These are phyloP conservation scores for Syzygium jambos DNA, from an alignment of 345 rosid species.

Conservation along the genomic window DNA sequence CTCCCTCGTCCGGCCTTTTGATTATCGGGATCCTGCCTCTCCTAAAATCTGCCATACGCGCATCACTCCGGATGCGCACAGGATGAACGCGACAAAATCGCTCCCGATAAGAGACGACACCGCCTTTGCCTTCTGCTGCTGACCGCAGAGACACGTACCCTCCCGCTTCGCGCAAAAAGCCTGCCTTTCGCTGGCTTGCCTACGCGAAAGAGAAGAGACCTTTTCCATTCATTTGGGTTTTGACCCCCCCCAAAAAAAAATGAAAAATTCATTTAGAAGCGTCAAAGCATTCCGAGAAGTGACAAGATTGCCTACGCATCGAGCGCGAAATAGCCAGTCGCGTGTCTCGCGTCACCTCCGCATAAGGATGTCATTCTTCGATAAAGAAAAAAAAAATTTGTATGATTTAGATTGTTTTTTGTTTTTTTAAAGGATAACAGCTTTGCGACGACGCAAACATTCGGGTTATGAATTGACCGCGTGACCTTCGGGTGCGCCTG, in stretches of 20 bases:
- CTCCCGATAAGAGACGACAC: not conserved
- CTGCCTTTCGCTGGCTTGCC: no score
- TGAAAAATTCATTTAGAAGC: not conserved
- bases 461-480: not conserved
- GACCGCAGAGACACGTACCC: not conserved
- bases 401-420: no score
- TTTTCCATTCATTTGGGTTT: not conserved
- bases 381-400: no score
- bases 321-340: not conserved
- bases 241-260: not conserved
- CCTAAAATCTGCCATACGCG: not conserved
- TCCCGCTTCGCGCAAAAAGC: not conserved
- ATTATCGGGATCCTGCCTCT: not conserved
- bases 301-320: no score
- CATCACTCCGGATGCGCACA: not conserved
- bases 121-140: not conserved
- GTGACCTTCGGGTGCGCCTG: accelerated
- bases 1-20: not conserved
- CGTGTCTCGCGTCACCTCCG: not conserved
- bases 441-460: no score
- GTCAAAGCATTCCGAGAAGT: not conserved
- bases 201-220: not conserved
- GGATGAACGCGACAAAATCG: not conserved
- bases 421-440: no score
- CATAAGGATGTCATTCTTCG: not conserved